phyloP scores from a whole-genome alignment of 768 basidiomycete genomes.

The Russula abietina region DNA sequence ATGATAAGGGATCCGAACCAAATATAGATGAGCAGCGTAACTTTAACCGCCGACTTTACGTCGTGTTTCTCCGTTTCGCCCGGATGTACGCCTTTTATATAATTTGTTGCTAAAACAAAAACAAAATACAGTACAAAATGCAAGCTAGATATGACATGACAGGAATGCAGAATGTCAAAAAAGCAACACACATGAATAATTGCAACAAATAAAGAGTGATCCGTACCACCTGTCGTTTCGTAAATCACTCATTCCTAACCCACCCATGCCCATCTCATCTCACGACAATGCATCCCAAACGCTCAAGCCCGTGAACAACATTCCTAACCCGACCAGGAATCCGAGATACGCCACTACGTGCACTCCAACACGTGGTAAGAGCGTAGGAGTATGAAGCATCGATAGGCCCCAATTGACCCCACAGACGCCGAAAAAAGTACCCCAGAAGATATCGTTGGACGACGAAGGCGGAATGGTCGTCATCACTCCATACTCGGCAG shows the following conservation, averaged over 20 bases:
- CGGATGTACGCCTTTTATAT: no score
- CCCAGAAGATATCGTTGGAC: conserved; percentile 27
- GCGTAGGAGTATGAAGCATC: conserved; percentile 57
- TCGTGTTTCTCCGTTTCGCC: no score
- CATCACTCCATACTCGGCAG: neutral
- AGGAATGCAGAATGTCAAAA: neutral
- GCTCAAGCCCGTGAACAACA: conserved; percentile 67
- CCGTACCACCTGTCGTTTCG: neutral
- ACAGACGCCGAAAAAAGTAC: conserved; percentile 30
- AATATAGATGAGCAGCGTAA: neutral
- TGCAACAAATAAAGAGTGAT: neutral
- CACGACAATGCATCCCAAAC: conserved; percentile 63
- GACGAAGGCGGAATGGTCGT: conserved; percentile 23
- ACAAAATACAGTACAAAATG: neutral
- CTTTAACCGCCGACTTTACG: no score
- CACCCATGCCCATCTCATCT: neutral
- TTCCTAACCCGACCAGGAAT: conserved; percentile 57
- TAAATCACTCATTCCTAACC: neutral
- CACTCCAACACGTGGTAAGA: conserved; percentile 68
- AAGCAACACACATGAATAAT: neutral
- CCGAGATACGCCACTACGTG: conserved; percentile 71
- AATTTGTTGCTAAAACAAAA: neutral
- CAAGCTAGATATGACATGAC: neutral
- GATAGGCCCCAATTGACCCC: conserved; percentile 46
- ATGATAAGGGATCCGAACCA: neutral